Conservation (phyloP, 2,329 filamentous ascomycete species). For the Fusarium duplospermum region DNA sequence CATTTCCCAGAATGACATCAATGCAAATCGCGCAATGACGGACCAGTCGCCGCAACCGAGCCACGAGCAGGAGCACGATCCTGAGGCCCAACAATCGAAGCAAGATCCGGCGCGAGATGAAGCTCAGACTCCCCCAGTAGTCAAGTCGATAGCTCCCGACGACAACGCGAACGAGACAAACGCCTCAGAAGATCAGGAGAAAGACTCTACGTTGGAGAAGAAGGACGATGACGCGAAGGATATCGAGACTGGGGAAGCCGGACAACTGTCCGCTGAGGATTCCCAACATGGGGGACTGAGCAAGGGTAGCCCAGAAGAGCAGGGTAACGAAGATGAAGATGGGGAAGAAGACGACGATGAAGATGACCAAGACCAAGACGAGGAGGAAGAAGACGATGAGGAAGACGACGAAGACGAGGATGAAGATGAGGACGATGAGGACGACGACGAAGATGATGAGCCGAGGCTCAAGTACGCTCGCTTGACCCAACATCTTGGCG, state of each 20-base stretch:
- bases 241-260: slow-evolving; percentile 12
- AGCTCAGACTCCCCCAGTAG: slow-evolving; percentile 8
- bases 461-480: slow-evolving; percentile 93
- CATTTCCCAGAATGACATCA: slow-evolving; percentile 46
- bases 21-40: slow-evolving; percentile 53
- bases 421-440: slow-evolving; percentile 70
- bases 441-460: slow-evolving; percentile 90
- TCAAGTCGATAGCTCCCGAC: slow-evolving; percentile 7
- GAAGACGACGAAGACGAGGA: slow-evolving; percentile 57
- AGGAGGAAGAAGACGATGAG: slow-evolving; percentile 38
- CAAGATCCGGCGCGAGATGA: slow-evolving; percentile 32
- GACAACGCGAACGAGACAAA: slow-evolving; percentile 49
- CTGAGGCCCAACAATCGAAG: slow-evolving; percentile 29
- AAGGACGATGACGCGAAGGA: slow-evolving; percentile 8
- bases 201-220: slow-evolving; percentile 24
- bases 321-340: slow-evolving; percentile 22
- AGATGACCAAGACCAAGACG: slow-evolving; percentile 19
- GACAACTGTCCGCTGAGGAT: slow-evolving; percentile 14
- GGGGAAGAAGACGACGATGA: slow-evolving; percentile 35
- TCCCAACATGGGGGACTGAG: slow-evolving; percentile 39
- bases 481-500: slow-evolving; percentile 81
- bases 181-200: slow-evolving; percentile 57
- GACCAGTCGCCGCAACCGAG: slow-evolving; percentile 52
- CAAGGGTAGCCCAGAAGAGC: slow-evolving; percentile 24
- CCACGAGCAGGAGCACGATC: slow-evolving; percentile 40